Percentiles rank a stretch among this genome's conserved stretches.
phyloP scores from a whole-genome alignment of 495 filamentous ascomycete species.

The Penicillium crystallinum region DNA sequence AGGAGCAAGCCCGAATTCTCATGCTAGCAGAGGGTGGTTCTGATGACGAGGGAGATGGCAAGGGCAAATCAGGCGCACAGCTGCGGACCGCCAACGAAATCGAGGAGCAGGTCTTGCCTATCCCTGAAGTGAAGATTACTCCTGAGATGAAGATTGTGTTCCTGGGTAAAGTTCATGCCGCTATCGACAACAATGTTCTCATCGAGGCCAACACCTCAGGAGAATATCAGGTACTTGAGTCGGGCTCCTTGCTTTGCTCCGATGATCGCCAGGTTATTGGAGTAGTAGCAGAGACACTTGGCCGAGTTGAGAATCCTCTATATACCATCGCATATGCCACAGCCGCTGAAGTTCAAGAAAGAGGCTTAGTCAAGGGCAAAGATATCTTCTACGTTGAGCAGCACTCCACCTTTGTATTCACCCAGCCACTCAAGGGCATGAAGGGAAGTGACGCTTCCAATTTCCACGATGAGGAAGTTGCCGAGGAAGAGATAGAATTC shows the following conservation, averaged over 20 bases:
- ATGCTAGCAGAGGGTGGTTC: constrained; percentile 69
- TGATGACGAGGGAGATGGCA: constrained; percentile 62
- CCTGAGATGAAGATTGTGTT: constrained; percentile 67
- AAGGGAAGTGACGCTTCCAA: constrained; percentile 94
- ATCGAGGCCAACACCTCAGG: constrained; percentile 76
- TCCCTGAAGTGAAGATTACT: constrained; percentile 69
- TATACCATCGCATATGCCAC: constrained; percentile 72
- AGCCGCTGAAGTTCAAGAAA: constrained; percentile 57
- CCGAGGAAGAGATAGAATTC: constrained; percentile 81
- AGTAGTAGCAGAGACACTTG: constrained; percentile 73
- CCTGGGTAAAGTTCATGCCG: constrained; percentile 65
- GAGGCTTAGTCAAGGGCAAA: constrained; percentile 58
- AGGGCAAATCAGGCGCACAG: constrained; percentile 41
- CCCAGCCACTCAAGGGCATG: constrained; percentile 63
- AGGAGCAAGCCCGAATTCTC: constrained; percentile 72
- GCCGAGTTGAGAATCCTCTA: constrained; percentile 72
- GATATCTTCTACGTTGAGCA: constrained; percentile 70
- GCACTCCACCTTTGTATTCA: constrained; percentile 77
- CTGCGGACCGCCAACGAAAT: constrained; percentile 72
- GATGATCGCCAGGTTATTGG: constrained; percentile 71
- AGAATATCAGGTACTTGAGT: constrained; percentile 76
- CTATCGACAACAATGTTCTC: constrained; percentile 70
- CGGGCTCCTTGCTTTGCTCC: constrained; percentile 77
- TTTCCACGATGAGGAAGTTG: constrained; percentile 87
- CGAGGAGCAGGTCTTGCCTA: constrained; percentile 59